Evolutionary conservation across 805 yeast species (phyloP).

Genomic region (Metschnikowia continentalis): DNA sequence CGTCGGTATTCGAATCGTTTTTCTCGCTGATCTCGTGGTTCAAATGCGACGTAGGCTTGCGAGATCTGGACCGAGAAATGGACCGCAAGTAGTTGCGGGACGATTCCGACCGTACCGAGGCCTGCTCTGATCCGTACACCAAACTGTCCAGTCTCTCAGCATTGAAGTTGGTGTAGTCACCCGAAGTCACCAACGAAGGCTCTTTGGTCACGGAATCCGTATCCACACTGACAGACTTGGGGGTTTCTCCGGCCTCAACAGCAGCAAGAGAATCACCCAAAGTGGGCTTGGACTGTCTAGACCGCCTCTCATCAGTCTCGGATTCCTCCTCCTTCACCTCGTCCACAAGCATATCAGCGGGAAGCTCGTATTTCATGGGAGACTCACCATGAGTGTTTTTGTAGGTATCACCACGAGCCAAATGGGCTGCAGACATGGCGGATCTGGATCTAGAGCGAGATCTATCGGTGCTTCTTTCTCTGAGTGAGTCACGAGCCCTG

Average conservation of each 20-base stretch:
- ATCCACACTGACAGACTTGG: background rate
- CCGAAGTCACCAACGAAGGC: constrained; percentile 41
- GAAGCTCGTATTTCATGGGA: constrained; percentile 41
- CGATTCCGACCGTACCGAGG: constrained; percentile 35
- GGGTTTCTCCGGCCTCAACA: constrained; percentile 25
- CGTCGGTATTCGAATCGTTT: constrained; percentile 31
- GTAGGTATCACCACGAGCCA: constrained; percentile 76
- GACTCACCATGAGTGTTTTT: constrained; percentile 51
- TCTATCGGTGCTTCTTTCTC: constrained; percentile 14
- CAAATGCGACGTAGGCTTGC: constrained; percentile 22
- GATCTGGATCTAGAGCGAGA: constrained; percentile 24
- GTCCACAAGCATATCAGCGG: constrained; percentile 31
- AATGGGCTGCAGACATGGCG: constrained; percentile 44
- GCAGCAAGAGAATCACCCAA: constrained; percentile 45
- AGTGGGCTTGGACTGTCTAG: constrained; percentile 40
- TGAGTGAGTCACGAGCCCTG: constrained; percentile 21
- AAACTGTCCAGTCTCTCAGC: constrained; percentile 28
- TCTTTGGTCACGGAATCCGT: constrained; percentile 22
- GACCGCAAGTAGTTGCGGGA: constrained; percentile 59
- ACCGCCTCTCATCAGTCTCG: constrained; percentile 35
- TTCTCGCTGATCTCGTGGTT: constrained; percentile 19
- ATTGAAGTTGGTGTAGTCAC: constrained; percentile 44
- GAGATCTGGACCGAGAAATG: constrained; percentile 60
- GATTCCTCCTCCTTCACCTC: constrained; percentile 24
- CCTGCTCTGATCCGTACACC: constrained; percentile 18